Base-by-base conservation (phyloP, 371 early-diverging fungal genomes). In the Pancytospora epiphaga region DNA sequence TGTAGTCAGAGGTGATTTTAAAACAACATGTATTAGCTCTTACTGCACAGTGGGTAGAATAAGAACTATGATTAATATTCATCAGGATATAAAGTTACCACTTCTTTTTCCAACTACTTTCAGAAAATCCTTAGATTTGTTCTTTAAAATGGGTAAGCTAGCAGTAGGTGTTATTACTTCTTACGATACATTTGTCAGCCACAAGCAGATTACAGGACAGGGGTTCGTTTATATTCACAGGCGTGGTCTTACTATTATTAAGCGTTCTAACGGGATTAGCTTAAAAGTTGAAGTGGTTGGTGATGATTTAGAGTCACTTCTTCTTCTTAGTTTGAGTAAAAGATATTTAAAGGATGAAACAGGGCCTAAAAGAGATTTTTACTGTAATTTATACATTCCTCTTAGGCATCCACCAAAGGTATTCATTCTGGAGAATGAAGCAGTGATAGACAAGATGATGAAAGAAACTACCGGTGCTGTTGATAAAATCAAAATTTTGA, bases 201-300 rank as follows among this genome's bases (percentile, higher is more conserved):
- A 9, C 9, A 9, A 40, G 9, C 12, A 9, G 9, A 40, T 40
- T 12, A 40, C 9, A 40, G 43, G 43, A 9, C n/a, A n/a, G 9
- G 43, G 43, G 43, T n/a, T 40, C 43, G 43, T 40, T 40, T n/a
- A 40, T 40, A 40, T 40, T 40, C 9, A n/a, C 43, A 40, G n/a
- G 43, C 9, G 43, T 12, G n/a, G 9, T 9, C 43, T 12, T n/a
- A 40, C n/a, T 40, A 12, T 12, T 40, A 9, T 40, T 40, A 12
- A 12, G 9, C n/a, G 12, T 12, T 40, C 43, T 40, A 40, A 40
- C 12, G 12, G n/a, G 43, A 40, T 40, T 40, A n/a, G n/a, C n/a
- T n/a, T 40, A 40, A 40, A n/a, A 40, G n/a, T 40, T 40, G 43
- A 40, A 40, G n/a, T 40, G n/a, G n/a, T 9, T n/a, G 12, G n/a